Conservation (phyloP, 106 monocot species). For the Allium sativum region DNA sequence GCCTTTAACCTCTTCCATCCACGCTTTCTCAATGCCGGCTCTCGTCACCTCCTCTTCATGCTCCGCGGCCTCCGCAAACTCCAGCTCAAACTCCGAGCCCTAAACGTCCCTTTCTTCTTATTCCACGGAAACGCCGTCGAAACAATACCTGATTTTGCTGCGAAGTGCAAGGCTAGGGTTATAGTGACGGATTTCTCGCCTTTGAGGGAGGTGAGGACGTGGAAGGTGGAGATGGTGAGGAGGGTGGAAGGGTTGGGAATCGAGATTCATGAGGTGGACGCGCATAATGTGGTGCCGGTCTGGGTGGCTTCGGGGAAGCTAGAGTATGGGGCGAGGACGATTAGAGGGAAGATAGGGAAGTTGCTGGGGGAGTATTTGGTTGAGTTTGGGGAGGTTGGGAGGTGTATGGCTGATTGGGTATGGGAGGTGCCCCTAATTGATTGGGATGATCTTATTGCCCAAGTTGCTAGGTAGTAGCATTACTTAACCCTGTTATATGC, state of each 20-base stretch:
- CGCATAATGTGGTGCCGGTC: conserved; percentile 88
- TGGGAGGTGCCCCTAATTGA: conserved; percentile 37
- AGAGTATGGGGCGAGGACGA: conserved; percentile 79
- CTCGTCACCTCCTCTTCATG: conserved; percentile 88
- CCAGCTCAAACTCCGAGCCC: conserved; percentile 16
- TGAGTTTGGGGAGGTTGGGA: conserved; percentile 52
- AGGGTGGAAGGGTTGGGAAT: conserved; percentile 13
- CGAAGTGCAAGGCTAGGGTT: conserved; percentile 34
- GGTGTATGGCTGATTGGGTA: conserved; percentile 22
- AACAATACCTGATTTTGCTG: conserved; percentile 40
- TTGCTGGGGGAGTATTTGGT: conserved; percentile 63
- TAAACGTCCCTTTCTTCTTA: conserved; percentile 72
- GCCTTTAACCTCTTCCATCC: conserved; percentile 48
- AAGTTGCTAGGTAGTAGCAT: conserved; percentile 38
- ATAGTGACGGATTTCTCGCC: conserved; percentile 91
- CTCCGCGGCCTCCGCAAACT: conserved; percentile 66
- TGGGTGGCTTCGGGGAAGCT: conserved; percentile 78
- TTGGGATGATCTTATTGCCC: conserved; percentile 65
- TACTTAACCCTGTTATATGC: too few relatives aligned
- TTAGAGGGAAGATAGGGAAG: conserved; percentile 56
- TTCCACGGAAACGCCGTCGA: conserved; percentile 42
- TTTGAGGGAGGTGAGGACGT: conserved; percentile 42
- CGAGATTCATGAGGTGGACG: conserved; percentile 72
- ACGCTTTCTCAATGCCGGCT: conserved; percentile 73
- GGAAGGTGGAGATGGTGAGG: conserved; percentile 42